Base-by-base conservation (phyloP, 129 eudicot species). In the Ambrosia trifida region DNA sequence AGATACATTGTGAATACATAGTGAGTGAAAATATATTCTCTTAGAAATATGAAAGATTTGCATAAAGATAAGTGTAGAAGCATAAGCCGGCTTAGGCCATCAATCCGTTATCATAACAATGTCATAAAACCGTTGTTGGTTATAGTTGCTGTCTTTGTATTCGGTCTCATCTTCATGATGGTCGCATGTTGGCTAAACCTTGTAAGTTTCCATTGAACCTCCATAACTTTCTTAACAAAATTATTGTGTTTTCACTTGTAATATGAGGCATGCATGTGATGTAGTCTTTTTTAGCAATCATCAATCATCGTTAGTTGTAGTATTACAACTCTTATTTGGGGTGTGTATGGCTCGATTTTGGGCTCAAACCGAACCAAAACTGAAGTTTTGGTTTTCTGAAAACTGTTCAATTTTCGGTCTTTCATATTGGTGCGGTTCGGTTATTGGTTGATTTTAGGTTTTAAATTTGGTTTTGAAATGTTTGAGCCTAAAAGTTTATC, bases 51-150 rank as follows among this genome's bases (percentile, higher is more conserved):
- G 82, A 78, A 78, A 54, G 47, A 65, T 38, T 10, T 54, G 32
- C 47, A 72, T n/a, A 76, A 44, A 66, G 74, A 46, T 49, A 80
- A 74, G 72, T 52, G 75, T 47, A 74, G 68, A 73, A 74, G 57
- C 44, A 57, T 35, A 43, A 13, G 60, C 31, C 70, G 76, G 76
- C 72, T 80, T 24, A 80, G 76, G 75, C 80, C 80, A 14, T 45
- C 72, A 19, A 61, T 52, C 13, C 14, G 7, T 17, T 72, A 45
- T 51, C 81, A 47, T n/a, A 62, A 70, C 14, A 52, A 52, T 28
- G 72, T 33, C 18, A 40, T 16, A 38, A 32, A 13, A 18, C 24
- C 1, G 2, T 24, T 4, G 47, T 70, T 71, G 54, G 31, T 68
- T 33, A 5, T 52, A 19, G 40, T 44, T n/a, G 50, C 7, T 58